Evolutionary conservation across 1,139 yeast species (phyloP).

Genomic region (Hemisphaericaspora lyxosophila): DNA sequence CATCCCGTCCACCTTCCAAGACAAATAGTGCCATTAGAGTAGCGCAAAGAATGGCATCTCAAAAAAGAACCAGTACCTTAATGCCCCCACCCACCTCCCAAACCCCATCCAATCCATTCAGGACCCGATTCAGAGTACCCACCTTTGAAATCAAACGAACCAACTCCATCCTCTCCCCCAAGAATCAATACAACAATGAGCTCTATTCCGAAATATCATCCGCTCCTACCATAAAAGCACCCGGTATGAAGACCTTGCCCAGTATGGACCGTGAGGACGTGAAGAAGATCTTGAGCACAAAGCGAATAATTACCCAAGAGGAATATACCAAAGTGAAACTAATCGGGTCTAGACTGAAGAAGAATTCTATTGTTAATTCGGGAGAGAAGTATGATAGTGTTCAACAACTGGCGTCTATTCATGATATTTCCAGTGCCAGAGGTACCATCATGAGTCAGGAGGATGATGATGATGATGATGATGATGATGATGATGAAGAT

Average conservation of each 20-base stretch:
- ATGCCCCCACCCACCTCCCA: slow-evolving; percentile 3
- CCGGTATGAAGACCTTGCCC: slow-evolving; percentile 46
- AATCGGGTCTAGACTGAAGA: slow-evolving; percentile 21
- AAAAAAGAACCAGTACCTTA: not conserved
- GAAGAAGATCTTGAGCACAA: slow-evolving; percentile 39
- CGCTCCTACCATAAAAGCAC: slow-evolving; percentile 39
- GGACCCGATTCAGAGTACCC: slow-evolving; percentile 43
- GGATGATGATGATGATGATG: slow-evolving; percentile 5
- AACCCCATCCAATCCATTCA: not conserved
- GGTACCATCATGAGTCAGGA: not conserved
- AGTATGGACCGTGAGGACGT: slow-evolving; percentile 53
- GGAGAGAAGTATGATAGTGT: slow-evolving; percentile 31
- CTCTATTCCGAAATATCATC: slow-evolving; percentile 37
- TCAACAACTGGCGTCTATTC: slow-evolving; percentile 44
- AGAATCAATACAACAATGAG: slow-evolving; percentile 41
- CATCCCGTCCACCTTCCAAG: too few relatives aligned
- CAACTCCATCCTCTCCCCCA: slow-evolving; percentile 34
- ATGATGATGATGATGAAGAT: slow-evolving; percentile 2
- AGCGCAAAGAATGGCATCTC: slow-evolving; percentile 8
- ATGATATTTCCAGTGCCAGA: slow-evolving; percentile 30
- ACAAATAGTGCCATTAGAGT: slow-evolving; percentile 7
- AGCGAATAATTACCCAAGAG: slow-evolving; percentile 41
- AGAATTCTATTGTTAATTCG: slow-evolving; percentile 32
- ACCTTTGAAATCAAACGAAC: slow-evolving; percentile 45
- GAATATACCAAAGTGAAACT: slow-evolving; percentile 41